Percentiles rank a stretch among this genome's conserved stretches.
These are phyloP conservation scores for Halteria grandinella DNA, from an alignment of 73 alveolate genomes.

Conservation along the genomic window DNA sequence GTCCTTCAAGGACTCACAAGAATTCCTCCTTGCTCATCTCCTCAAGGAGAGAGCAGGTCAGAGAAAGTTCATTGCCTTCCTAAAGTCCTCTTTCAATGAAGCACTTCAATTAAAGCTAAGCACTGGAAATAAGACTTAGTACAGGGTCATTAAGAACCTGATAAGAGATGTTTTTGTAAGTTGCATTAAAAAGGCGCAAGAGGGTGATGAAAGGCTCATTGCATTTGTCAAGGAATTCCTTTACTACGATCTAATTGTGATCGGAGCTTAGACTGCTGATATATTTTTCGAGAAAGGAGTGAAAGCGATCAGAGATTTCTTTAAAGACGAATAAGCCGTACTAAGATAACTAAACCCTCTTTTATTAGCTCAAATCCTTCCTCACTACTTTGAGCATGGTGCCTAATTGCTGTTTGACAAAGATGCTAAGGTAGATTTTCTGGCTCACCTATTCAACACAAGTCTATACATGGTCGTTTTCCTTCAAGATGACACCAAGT, in stretches of 20 bases:
- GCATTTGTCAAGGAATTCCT: neutral
- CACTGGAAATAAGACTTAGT: constrained; percentile 1
- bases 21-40: neutral
- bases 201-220: neutral
- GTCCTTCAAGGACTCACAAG: neutral
- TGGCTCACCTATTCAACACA: constrained; percentile 12
- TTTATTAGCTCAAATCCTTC: too few species aligned
- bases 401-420: neutral
- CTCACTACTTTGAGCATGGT: neutral
- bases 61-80: constrained; percentile 8
- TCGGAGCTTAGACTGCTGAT: neutral
- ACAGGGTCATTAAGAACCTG: neutral
- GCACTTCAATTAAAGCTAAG: neutral
- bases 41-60: constrained; percentile 6
- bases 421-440: neutral
- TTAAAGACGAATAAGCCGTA: neutral
- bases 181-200: too few species aligned
- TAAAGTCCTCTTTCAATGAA: constrained; percentile 6
- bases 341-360: constrained; percentile 10
- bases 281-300: neutral
- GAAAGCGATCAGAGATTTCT: constrained; percentile 3
- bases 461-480: neutral
- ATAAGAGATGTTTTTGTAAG: neutral
- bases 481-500: neutral
- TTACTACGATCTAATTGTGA: constrained; percentile 9